These are phyloP conservation scores for Dictyostelium brefeldianum DNA, from an alignment of 78 protist species.

Conservation along the genomic window DNA sequence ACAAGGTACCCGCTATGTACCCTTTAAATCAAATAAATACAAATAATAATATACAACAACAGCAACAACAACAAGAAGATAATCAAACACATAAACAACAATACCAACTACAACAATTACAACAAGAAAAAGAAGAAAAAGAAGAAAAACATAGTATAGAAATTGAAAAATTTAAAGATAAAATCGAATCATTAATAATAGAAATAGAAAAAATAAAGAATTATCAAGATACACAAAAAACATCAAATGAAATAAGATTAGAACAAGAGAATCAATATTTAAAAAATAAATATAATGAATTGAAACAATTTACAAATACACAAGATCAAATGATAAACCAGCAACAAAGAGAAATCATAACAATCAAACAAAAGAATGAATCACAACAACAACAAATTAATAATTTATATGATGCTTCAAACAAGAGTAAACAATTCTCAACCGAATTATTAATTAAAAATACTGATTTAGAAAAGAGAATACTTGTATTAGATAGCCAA, in stretches of 20 bases:
- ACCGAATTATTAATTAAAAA: not conserved
- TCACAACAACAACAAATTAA: not conserved
- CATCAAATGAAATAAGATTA: not conserved
- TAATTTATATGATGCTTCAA: not conserved
- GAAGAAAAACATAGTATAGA: not conserved
- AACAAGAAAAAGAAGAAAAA: not conserved
- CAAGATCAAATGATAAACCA: slow-evolving; percentile 3
- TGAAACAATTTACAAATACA: not conserved
- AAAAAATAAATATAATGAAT: not conserved
- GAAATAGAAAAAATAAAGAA: not conserved
- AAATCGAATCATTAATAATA: not conserved
- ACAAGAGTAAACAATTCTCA: not conserved
- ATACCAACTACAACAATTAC: not conserved
- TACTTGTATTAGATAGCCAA: not conserved
- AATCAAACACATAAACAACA: not conserved
- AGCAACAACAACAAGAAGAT: not conserved
- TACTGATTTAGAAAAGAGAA: not conserved
- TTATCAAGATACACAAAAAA: not conserved
- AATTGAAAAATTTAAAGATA: not conserved
- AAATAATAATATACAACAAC: no score
- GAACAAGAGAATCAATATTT: not conserved
- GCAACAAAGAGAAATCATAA: not conserved
- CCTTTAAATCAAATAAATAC: slow-evolving; percentile 14
- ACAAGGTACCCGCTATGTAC: not conserved
- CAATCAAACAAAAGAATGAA: not conserved